Percentiles rank a stretch among this genome's conserved stretches.
phyloP scores from a whole-genome alignment of 2,329 filamentous ascomycete species.

The Penicillium psychrosexuale region DNA sequence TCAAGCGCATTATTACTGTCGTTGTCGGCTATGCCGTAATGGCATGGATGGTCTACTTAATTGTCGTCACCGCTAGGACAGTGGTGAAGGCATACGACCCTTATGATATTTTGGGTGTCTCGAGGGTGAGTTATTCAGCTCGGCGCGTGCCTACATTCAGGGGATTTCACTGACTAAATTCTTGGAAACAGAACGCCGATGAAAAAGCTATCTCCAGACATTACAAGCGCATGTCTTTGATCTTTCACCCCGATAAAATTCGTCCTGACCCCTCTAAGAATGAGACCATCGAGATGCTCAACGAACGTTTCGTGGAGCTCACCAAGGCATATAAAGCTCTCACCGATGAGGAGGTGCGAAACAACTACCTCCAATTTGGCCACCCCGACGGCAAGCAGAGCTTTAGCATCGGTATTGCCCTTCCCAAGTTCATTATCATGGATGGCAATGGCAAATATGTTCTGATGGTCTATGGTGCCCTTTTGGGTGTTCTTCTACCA shows the following conservation, averaged over 20 bases:
- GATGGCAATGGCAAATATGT: slow-evolving; percentile 96
- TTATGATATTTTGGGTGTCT: slow-evolving; percentile 86
- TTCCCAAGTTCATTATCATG: slow-evolving; percentile 87
- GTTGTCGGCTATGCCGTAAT: slow-evolving; percentile 77
- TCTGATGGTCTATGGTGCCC: slow-evolving; percentile 78
- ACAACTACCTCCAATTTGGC: slow-evolving; percentile 94
- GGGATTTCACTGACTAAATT: neutral
- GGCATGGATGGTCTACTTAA: slow-evolving; percentile 88
- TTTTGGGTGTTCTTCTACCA: slow-evolving; percentile 85
- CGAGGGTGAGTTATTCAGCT: slow-evolving; percentile 58
- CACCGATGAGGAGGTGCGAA: slow-evolving; percentile 94
- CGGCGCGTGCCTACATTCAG: neutral
- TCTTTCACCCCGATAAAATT: slow-evolving; percentile 90
- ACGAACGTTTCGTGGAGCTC: slow-evolving; percentile 86
- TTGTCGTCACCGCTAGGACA: slow-evolving; percentile 70
- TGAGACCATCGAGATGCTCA: slow-evolving; percentile 79
- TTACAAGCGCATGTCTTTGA: slow-evolving; percentile 82
- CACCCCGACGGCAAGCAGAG: slow-evolving; percentile 98
- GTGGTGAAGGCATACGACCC: slow-evolving; percentile 87
- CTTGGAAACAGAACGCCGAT: slow-evolving; percentile 60
- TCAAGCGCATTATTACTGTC: slow-evolving; percentile 78
- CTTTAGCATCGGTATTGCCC: slow-evolving; percentile 93
- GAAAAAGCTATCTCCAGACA: slow-evolving; percentile 91
- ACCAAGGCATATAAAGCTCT: slow-evolving; percentile 98
- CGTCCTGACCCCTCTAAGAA: slow-evolving; percentile 81